Evolutionary conservation across 495 filamentous ascomycete genomes (phyloP), one percentile per base, ranked within the genome.

Genomic region (Daldinia grandis): DNA sequence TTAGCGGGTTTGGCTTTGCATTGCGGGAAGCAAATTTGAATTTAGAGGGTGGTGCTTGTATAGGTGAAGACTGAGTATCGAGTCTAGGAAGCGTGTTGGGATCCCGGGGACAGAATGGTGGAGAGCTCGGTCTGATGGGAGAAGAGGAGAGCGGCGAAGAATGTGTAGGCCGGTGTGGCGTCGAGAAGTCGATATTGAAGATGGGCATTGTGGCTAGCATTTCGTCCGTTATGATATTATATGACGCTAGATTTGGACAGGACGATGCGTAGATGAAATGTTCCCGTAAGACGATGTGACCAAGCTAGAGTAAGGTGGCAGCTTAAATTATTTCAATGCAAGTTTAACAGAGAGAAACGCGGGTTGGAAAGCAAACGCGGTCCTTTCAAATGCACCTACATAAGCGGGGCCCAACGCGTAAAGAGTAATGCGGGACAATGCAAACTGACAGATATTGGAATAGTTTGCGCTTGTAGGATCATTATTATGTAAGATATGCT

Each of bases 1-100:
- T 69, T 14, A 84, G 53, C 0, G 81, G 81, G 54, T 84, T 84
- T 9, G 74, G 65, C 57, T 78, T 80, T 54, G 72, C 65, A 30
- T 44, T 69, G 5, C 77, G 68, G 24, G 74, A 67, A 5, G 78
- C 68, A 31, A 73, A 79, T 28, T 76, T 78, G 72, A 76, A 78
- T 14, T 71, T 76, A 8, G 68, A 55, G 4, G 71, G 50, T 3
- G 69, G 60, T 4, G 44, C 68, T 56, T 55, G 42, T 65, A 79
- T 79, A 17, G 79, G 79, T 1, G 78, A 81, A 21, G 79, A 81
- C 37, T 81, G 79, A 12, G 68, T 76, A 15, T 78, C 75, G 19
- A 62, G 70, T 30, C 71, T 71, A 4, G 58, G 64, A 35, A 72
- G 72, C 15, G 73, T 62, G 53, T 77, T 76, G n/a, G 62, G 35